A percentile compares a stretch with the other conserved stretches of the same genome.
These are phyloP conservation scores for Eucalyptus regnans DNA, from an alignment of 345 rosid species.

Conservation along the genomic window DNA sequence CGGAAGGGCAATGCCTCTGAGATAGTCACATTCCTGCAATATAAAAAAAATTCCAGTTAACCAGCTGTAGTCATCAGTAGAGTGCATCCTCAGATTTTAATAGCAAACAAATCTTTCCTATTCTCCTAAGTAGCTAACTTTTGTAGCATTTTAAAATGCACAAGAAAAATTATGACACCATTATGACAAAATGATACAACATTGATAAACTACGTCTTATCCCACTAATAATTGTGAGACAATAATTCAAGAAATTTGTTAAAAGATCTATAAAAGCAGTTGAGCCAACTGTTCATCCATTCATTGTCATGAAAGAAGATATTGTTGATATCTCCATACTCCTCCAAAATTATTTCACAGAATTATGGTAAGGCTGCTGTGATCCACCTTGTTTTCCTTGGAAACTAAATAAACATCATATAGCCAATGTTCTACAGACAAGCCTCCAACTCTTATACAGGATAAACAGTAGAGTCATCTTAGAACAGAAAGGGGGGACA, in stretches of 20 bases:
- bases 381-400: background rate
- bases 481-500: background rate
- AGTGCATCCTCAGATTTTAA: background rate
- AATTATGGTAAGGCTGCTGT: background rate
- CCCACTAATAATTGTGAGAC: background rate
- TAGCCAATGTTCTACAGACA: background rate
- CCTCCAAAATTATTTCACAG: background rate
- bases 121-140: background rate
- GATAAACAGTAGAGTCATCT: background rate
- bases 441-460: background rate
- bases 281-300: background rate
- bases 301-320: background rate
- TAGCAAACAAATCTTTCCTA: background rate
- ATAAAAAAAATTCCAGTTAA: background rate
- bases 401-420: background rate
- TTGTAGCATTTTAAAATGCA: background rate
- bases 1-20: slow-evolving; percentile 66
- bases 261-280: background rate
- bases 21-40: slow-evolving; percentile 91
- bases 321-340: background rate
- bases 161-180: background rate
- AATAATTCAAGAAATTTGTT: background rate
- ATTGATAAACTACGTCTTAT: background rate
- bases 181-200: background rate
- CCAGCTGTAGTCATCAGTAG: background rate